Base-by-base conservation (phyloP, 108 stramenopile species). In the Aurantiochytrium sp. region DNA sequence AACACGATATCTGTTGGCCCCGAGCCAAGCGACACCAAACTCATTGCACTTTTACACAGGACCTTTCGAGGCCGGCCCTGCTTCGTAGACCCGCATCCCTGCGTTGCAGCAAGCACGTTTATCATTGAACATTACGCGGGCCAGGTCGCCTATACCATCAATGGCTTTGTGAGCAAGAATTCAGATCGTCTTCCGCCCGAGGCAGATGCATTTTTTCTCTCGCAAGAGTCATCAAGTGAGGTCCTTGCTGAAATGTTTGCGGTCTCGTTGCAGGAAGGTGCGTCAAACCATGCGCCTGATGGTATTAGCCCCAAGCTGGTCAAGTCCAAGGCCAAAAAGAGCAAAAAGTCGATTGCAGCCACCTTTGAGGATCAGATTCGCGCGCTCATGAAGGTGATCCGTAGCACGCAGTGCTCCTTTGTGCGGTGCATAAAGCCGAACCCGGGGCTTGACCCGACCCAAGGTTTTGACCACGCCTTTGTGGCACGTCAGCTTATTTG, bases 11-110 rank as follows among this genome's bases (percentile, higher is more conserved):
- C 76, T 83, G 76, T 83, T 0, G 23, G 76, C 42, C 96, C 96
- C 19, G 94, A 94, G 55, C 97, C 97, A 3, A 95, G 93, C 64
- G 96, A 96, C 87, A 93, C 92, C 19, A 19, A 42, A 49, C 59
- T 90, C 44, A 23, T 55, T 19, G 35, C 60, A 0, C 25, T 72
- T 60, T 25, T 87, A 18, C 88, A 55, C 3, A 42, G 29, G 29
- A 4, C 21, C 4, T 47, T 44, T 49, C 5, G 28, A 35, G 76
- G 49, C 45, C 76, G 51, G 16, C 18, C 76, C n/a, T 83, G 76
- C 51, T 83, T 25, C 51, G 6, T 83, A 6, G 76, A 47, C 23
- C 76, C 88, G 18, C 87, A 87, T 10, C 72, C 73, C 0, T 64
- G 60, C 58, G 4, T 28, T 57, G 35, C 69, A 21, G 53, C 35